These are phyloP conservation scores for Cladosporium phlei DNA, from an alignment of 2,329 filamentous ascomycete species.

Conservation along the genomic window DNA sequence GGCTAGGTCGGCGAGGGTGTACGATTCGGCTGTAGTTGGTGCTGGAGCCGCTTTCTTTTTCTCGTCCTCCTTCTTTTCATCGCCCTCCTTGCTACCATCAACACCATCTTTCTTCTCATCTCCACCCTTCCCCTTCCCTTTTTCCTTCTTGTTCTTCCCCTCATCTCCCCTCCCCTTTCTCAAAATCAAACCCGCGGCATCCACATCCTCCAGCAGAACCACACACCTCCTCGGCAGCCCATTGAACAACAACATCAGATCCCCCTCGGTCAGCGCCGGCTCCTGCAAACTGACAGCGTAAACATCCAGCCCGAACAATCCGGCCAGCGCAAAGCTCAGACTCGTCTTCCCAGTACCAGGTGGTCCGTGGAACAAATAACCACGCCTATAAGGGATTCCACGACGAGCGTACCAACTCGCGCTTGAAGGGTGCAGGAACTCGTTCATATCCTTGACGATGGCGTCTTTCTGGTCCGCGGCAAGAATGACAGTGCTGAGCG, in stretches of 20 bases:
- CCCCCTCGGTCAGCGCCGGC: conserved; percentile 66
- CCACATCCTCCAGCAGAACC: conserved; percentile 46
- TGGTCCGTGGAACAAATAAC: conserved; percentile 76
- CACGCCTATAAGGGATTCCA: conserved; percentile 79
- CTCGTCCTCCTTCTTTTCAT: conserved; percentile 14
- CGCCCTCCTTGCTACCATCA: conserved; percentile 13
- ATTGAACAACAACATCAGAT: conserved; percentile 46
- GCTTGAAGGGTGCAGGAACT: conserved; percentile 68
- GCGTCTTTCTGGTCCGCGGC: conserved; percentile 61
- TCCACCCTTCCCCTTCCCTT: conserved; percentile 13
- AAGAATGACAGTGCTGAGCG: conserved; percentile 71
- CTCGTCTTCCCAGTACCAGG: conserved; percentile 36
- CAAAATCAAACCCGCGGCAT: conserved; percentile 42
- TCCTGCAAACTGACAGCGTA: conserved; percentile 52
- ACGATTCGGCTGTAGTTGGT: conserved; percentile 20
- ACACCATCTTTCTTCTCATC: conserved; percentile 15
- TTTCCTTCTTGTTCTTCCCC: conserved; percentile 37
- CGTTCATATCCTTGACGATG: conserved; percentile 68
- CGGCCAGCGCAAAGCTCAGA: conserved; percentile 40
- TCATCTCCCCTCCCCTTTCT: conserved; percentile 21
- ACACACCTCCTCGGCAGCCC: conserved; percentile 42
- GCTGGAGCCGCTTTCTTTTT: conserved; percentile 3
- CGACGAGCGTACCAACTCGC: conserved; percentile 78
- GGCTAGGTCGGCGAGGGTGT: conserved; percentile 26
- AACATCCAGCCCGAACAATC: conserved; percentile 44